Percentiles rank a stretch among this genome's conserved stretches.
phyloP scores from a whole-genome alignment of 371 early-diverging fungal species.

The Saksenaea vasiformis region DNA sequence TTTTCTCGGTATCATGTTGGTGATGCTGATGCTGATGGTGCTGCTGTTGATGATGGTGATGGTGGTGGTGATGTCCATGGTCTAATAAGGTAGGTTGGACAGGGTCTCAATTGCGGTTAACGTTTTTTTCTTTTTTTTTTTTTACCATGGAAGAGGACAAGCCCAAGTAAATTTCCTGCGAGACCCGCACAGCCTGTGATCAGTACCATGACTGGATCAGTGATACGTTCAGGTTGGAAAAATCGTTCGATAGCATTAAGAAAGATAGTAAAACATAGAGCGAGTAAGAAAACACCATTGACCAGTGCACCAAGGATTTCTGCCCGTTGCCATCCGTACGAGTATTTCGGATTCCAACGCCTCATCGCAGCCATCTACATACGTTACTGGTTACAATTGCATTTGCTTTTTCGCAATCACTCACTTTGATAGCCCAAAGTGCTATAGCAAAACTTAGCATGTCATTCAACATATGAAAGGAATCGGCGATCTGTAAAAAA shows the following conservation, averaged over 20 bases:
- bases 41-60: constrained; percentile 32
- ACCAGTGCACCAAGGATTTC: constrained; percentile 91
- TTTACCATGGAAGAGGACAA: constrained; percentile 77
- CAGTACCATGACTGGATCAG: constrained; percentile 76
- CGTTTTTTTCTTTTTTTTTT: constrained; percentile 5
- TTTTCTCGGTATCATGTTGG: constrained; percentile 21
- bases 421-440: constrained; percentile 81
- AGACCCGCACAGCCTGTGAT: constrained; percentile 86
- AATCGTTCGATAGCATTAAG: constrained; percentile 90
- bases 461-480: constrained; percentile 93
- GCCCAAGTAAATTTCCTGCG: constrained; percentile 78
- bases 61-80: constrained; percentile 31
- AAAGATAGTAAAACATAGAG: constrained; percentile 86
- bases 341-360: constrained; percentile 61
- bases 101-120: background rate
- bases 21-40: constrained; percentile 16
- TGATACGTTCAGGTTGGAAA: constrained; percentile 66
- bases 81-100: constrained; percentile 17
- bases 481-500: constrained; percentile 72
- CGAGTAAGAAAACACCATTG: constrained; percentile 88
- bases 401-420: constrained; percentile 3
- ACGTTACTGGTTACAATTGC: background rate
- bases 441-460: constrained; percentile 80
- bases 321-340: constrained; percentile 92
- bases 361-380: constrained; percentile 35